Base-by-base conservation (phyloP, 768 basidiomycete species). In the Amanita fuliginea region DNA sequence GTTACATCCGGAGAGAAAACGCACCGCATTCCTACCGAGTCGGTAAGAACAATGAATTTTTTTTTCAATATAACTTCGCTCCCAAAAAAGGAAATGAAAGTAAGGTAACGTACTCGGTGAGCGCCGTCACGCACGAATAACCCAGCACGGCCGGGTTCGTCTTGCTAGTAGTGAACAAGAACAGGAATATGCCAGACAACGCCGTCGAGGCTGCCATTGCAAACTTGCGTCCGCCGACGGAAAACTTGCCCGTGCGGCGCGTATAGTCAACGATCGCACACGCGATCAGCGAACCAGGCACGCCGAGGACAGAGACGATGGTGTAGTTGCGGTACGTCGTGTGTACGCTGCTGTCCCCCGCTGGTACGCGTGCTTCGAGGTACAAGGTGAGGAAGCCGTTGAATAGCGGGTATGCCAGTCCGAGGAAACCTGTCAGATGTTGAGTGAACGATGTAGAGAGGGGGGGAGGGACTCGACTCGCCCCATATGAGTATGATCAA, bases 361-460 rank as follows among this genome's bases (percentile, higher is more conserved):
- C 53, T 45, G 42, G 42, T 16, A 66, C 60, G 32, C 64, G 68
- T 9, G 63, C 59, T 34, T 57, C 60, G 24, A 77, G 68, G 53
- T 75, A 76, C 1, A 74, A 60, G 6, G 77, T 73, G 22, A 80
- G 64, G 62, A 78, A 80, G 3, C 65, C 59, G 49, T 67, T 76
- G 62, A 72, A 77, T 2, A 79, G 62, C 3, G 78, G 78, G 54
- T 74, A 78, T 5, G 74, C 76, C 4, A 77, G 66, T 8, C 77
- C 77, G 10, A 51, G 42, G 19, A 40, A 76, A 19, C 16, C 33
- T 34, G 11, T 5, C 16, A 41, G 53, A 9, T 57, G 39, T 1
- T 35, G 11, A 45, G 24, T 28, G 8, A 28, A 28, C 28, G 16
- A 35, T 33, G 19, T 44, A 13, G 21, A 37, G 22, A 40, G 24